Conservation (phyloP, 306 rosid species). For the Lathyrus sativus region DNA sequence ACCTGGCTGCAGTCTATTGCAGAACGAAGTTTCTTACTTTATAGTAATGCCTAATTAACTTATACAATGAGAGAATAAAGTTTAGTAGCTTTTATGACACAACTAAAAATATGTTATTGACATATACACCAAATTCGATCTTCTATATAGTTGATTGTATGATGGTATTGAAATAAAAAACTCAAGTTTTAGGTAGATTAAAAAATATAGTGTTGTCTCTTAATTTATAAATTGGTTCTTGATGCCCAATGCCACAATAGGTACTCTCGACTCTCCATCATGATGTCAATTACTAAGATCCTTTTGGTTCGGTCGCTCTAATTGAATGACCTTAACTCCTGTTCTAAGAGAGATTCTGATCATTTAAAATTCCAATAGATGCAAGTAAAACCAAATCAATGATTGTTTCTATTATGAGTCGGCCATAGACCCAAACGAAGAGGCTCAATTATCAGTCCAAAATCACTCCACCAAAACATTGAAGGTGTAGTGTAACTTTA, state of each 20-base stretch:
- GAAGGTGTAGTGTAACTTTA: no score
- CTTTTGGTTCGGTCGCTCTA: background rate
- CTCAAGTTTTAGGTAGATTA: no score
- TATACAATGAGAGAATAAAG: conserved; percentile 3
- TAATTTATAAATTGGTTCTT: background rate
- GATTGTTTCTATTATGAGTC: background rate
- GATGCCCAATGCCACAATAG: background rate
- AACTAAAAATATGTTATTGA: background rate
- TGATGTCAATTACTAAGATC: background rate
- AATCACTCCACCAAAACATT: no score
- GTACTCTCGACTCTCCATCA: background rate
- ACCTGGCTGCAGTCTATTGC: conserved; percentile 6
- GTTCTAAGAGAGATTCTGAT: background rate
- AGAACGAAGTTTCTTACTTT: background rate
- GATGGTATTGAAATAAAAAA: no score
- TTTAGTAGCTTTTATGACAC: background rate
- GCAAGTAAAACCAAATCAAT: background rate
- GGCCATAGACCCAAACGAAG: no score
- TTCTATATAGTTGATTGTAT: background rate
- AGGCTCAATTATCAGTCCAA: no score
- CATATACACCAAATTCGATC: background rate
- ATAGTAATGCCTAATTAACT: background rate
- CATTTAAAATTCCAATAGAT: background rate
- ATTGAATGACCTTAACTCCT: background rate
- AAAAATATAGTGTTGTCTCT: no score